Evolutionary conservation across 768 basidiomycete genomes (phyloP), one percentile per base, ranked within the genome.

Genomic region (Fistulinella prunicolor): DNA sequence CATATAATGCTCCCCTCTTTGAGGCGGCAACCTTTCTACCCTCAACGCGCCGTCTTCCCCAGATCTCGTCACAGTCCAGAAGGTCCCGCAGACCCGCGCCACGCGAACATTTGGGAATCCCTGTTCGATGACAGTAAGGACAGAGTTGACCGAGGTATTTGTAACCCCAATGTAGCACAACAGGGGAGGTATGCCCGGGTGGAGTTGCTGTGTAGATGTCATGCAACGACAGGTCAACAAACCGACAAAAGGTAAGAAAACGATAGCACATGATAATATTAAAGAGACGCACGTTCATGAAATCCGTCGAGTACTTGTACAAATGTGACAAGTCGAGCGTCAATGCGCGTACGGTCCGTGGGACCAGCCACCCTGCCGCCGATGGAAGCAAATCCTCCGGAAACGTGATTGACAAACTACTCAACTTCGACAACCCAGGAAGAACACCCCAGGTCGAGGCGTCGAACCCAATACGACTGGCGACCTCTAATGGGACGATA

Each of bases 371-470:
- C 41, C 79, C 74, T 7, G 84, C 83, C 17, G 87, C 66, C 2
- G 80, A 77, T 0, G 83, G 74, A 1, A 82, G 74, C 32, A 87
- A 64, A 60, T 86, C 85, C 51, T 70, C 68, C 2, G 86, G 85
- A 56, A 86, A 79, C 5, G 79, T 79, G 46, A 85, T 82, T 44
- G 71, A 74, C 47, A 88, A 61, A 30, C 72, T 75, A n/a, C 66
- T 73, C 43, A 89, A 62, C 13, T 70, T 70, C 14, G 67, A 63
- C 21, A 89, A 63, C 6, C 74, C 75, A 0, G 85, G 85, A 9
- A 89, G 68, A 8, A 86, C 80, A 10, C 85, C 85, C 85, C 84
- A 87, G 7, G 81, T 72, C 1, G 81, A 77, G 0, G 85, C 82
- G 52, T 86, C 81, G 54, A 83, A 86, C 22, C 86, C 86, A 9